Conservation (phyloP, 1,139 yeast genomes). For the Blastobotrys persicus region DNA sequence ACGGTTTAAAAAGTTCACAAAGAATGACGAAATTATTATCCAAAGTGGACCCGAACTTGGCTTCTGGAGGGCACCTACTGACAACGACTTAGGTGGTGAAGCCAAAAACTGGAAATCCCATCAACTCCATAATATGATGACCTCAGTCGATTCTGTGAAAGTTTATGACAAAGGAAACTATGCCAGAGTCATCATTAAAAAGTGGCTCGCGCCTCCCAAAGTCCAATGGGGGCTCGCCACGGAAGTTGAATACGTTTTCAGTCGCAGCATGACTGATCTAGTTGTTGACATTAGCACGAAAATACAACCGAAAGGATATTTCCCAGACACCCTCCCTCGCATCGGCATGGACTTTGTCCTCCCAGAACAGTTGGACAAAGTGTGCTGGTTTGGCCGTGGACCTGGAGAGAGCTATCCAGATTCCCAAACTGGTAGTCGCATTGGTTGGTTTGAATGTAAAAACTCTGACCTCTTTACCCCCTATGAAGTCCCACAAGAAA, state of each 20-base stretch:
- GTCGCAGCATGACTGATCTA: neutral
- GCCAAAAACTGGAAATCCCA: slow-evolving; percentile 22
- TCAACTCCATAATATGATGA: slow-evolving; percentile 23
- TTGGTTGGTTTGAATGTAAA: slow-evolving; percentile 29
- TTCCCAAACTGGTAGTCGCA: slow-evolving; percentile 33
- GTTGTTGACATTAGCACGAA: slow-evolving; percentile 14
- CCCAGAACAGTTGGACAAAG: slow-evolving; percentile 22
- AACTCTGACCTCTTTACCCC: slow-evolving; percentile 27
- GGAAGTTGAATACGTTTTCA: slow-evolving; percentile 17
- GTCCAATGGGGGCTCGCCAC: slow-evolving; percentile 28
- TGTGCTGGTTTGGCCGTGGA: slow-evolving; percentile 39
- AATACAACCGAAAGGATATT: slow-evolving; percentile 24
- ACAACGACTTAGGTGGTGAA: slow-evolving; percentile 32
- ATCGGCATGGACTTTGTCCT: slow-evolving; percentile 32
- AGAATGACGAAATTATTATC: slow-evolving; percentile 9
- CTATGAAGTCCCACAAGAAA: slow-evolving; percentile 41
- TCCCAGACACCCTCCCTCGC: slow-evolving; percentile 28
- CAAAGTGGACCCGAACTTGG: slow-evolving; percentile 18
- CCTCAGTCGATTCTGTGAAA: slow-evolving; percentile 18
- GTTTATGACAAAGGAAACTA: slow-evolving; percentile 10
- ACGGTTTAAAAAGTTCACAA: slow-evolving; percentile 6
- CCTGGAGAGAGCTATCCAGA: slow-evolving; percentile 41
- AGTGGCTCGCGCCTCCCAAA: slow-evolving; percentile 27
- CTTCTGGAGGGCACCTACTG: slow-evolving; percentile 40
- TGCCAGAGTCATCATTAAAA: slow-evolving; percentile 20